A percentile compares a stretch with the other conserved stretches of the same genome.
These are phyloP conservation scores for Aspergillus nanangensis DNA, from an alignment of 495 filamentous ascomycete species.

Conservation along the genomic window DNA sequence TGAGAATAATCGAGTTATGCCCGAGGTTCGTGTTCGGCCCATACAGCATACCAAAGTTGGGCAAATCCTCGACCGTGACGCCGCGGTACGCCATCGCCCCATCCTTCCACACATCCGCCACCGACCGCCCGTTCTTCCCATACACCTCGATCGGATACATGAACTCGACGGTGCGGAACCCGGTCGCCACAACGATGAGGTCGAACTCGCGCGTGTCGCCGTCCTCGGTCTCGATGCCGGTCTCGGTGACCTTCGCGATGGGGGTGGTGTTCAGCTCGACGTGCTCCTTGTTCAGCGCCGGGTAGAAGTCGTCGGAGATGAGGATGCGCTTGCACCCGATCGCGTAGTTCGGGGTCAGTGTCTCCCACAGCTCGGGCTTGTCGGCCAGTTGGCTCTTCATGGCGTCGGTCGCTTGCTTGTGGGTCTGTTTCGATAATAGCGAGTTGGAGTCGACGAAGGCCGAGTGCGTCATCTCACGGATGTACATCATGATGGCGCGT, in stretches of 20 bases:
- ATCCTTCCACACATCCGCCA: slow-evolving; percentile 46
- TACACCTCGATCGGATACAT: slow-evolving; percentile 49
- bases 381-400: slow-evolving; percentile 34
- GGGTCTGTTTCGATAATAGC: slow-evolving; percentile 25
- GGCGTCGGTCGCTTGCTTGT: slow-evolving; percentile 16
- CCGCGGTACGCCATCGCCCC: slow-evolving; percentile 45
- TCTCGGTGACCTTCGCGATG: slow-evolving; percentile 38
- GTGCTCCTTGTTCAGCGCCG: slow-evolving; percentile 36
- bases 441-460: slow-evolving; percentile 34
- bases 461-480: slow-evolving; percentile 38
- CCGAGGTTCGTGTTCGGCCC: slow-evolving; percentile 55
- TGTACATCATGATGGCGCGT: slow-evolving; percentile 43
- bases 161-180: slow-evolving; percentile 52
- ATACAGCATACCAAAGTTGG: slow-evolving; percentile 57
- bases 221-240: slow-evolving; percentile 39
- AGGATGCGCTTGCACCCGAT: slow-evolving; percentile 54
- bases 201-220: slow-evolving; percentile 42
- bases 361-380: slow-evolving; percentile 43
- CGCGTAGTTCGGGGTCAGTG: slow-evolving; percentile 45
- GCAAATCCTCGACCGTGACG: slow-evolving; percentile 42
- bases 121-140: slow-evolving; percentile 34
- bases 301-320: slow-evolving; percentile 53
- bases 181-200: slow-evolving; percentile 50
- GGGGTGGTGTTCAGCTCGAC: slow-evolving; percentile 44
- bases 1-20: slow-evolving; percentile 53